Evolutionary conservation across 345 rosid genomes (phyloP), one percentile per base, ranked within the genome.

Genomic region (Geranium brycei): DNA sequence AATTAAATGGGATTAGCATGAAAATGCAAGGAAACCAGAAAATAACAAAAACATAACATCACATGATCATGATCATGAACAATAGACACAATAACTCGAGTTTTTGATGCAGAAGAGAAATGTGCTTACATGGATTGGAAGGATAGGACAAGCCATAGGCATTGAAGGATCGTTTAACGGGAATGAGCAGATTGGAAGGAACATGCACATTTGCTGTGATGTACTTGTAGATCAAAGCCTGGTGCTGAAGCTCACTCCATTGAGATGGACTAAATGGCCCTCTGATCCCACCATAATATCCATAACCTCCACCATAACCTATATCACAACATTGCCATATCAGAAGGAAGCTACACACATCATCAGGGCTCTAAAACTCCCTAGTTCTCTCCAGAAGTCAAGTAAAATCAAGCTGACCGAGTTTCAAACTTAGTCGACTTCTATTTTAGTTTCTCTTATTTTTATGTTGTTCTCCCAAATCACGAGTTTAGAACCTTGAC

Each of bases 161-260:
- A 57, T 77, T 69, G 63, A 83, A 67, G n/a, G 85, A 68, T 62
- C 79, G 85, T 62, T 70, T 76, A 61, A 85, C 65, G 19, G 87
- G 81, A 60, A 69, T 71, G 69, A 89, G 83, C 57, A 89, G 64
- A 72, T 86, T 82, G 55, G 88, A 76, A 58, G 96, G 96, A 32
- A 89, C 79, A 58, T 86, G 76, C 59, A 74, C 83, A 66, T 81
- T 82, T 68, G 80, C 78, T 12, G 75, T 72, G 60, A 89, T 76
- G 77, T 84, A 80, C 70, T 81, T 85, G 78, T 75, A 87, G 80
- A 89, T 89, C 85, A 79, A 73, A n/a, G 87, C 84, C 68, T 89
- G 93, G 56, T 81, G 86, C 61, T 87, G 80, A 28, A 89, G 72
- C 72, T 89, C 96, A 61, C 79, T 80, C 91, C 81, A 75, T 64